Base-by-base conservation (phyloP, 441 rosid species). In the Viola pubescens region DNA sequence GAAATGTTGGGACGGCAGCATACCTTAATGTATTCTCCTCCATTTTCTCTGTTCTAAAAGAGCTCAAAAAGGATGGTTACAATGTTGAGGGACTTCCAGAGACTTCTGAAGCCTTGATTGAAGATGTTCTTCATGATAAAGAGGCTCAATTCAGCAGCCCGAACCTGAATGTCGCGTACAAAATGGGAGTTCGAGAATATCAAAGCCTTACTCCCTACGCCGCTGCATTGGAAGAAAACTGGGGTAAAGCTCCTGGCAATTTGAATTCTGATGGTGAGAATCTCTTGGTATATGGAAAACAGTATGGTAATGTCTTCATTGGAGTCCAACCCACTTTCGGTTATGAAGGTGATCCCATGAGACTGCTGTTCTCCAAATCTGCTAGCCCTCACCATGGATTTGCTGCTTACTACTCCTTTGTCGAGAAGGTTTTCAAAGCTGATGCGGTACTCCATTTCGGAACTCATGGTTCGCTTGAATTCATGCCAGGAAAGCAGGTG, bases 401-500 rank as follows among this genome's bases (percentile, higher is more conserved):
- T 62, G 96, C 99, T 0, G 99, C 99, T 49, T 94, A 80, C 64
- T 94, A 94, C 80, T 88, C 99, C 38, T 94, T 79, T 9, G 96
- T 90, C 7, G 99, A 94, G 76, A 94, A 90, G 75, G 81, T 94
- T 62, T 94, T 94, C 82, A 71, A 85, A 74, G 99, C 97, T 13
- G 97, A 94, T 73, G 91, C 94, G 4, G 96, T 94, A 59, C 99
- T 94, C 55, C 99, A 94, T 50, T 94, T 94, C 40, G 99, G 99
- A 7, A 94, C 99, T 6, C 99, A 94, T 48, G 99, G 99, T 6
- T 94, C 97, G 0, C 96, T 94, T 1, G 97, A 94, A 81, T 94
- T 94, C 74, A 94, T 94, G 99, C 99, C 99, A 0, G 99, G 99
- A 60, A 94, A 94, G 75, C 99, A 94, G 82, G 99, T 94, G 68